Percentiles rank a stretch among this genome's conserved stretches.
These are phyloP conservation scores for Carpinus fangiana DNA, from an alignment of 306 rosid species.

Conservation along the genomic window DNA sequence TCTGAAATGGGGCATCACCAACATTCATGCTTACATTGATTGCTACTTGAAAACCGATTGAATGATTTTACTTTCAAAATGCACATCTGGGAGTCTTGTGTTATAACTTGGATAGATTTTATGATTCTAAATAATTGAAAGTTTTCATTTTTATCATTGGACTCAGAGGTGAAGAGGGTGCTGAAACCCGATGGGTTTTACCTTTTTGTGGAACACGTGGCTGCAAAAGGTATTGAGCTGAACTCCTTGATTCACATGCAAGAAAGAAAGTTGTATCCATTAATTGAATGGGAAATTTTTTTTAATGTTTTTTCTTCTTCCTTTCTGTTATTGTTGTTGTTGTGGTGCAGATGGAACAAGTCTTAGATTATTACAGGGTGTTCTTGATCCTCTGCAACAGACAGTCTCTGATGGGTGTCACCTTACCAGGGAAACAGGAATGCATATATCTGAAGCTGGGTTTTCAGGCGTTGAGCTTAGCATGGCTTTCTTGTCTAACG, in stretches of 20 bases:
- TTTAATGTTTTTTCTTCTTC: neutral
- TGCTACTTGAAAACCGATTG: neutral
- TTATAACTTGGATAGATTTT: neutral
- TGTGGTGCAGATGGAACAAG: conserved; percentile 61
- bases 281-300: neutral
- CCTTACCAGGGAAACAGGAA: conserved; percentile 69
- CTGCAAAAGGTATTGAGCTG: conserved; percentile 62
- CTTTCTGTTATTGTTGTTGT: conserved; percentile 14
- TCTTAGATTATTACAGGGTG: conserved; percentile 54
- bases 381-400: conserved; percentile 81
- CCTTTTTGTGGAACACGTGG: conserved; percentile 79
- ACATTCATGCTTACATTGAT: neutral
- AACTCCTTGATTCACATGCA: conserved; percentile 23
- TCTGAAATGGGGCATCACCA: neutral
- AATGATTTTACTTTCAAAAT: neutral
- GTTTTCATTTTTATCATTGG: neutral
- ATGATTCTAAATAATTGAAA: conserved; percentile 6
- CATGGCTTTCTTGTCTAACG: conserved; percentile 45
- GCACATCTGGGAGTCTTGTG: neutral
- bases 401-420: conserved; percentile 71
- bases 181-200: conserved; percentile 76
- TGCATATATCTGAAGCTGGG: conserved; percentile 54
- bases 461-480: conserved; percentile 62
- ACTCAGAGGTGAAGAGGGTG: conserved; percentile 79
- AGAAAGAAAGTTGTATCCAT: neutral